These are phyloP conservation scores for Aegilops longissima DNA, from an alignment of 176 grass and related monocot genomes.

Conservation along the genomic window DNA sequence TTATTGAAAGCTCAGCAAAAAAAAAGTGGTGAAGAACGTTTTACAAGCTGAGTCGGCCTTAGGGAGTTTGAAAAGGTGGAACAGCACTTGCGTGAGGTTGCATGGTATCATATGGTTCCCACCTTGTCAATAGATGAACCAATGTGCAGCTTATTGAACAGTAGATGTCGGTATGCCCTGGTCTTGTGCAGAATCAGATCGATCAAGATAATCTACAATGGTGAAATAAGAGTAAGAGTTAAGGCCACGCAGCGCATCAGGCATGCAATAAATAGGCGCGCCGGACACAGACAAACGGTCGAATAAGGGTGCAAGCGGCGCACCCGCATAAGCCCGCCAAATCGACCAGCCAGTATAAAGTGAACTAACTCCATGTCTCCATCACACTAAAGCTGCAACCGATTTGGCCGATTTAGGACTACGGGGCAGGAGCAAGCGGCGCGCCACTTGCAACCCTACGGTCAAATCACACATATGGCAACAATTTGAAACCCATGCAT, in stretches of 20 bases:
- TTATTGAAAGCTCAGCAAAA: not conserved
- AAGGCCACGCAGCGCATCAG: not conserved
- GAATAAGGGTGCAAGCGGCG: not conserved
- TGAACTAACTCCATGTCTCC: not conserved
- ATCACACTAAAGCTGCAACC: not conserved
- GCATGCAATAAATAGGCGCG: not conserved
- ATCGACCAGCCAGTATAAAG: not conserved
- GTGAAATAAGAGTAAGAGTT: not conserved
- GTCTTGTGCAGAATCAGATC: slow-evolving; percentile 93
- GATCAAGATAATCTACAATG: slow-evolving; percentile 84
- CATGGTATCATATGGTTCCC: not conserved
- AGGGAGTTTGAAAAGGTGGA: not conserved
- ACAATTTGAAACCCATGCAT: not conserved
- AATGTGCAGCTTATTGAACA: slow-evolving; percentile 76
- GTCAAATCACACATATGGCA: not conserved
- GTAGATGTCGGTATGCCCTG: slow-evolving; percentile 80
- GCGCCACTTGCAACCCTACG: too few species aligned
- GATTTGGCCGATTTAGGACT: too few species aligned
- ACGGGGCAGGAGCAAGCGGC: too few species aligned
- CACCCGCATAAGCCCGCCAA: not conserved
- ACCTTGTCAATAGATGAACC: slow-evolving; percentile 69
- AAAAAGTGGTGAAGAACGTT: not conserved
- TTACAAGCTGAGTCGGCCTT: not conserved
- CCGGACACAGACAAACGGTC: not conserved
- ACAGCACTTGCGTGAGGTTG: not conserved